A percentile compares a stretch with the other conserved stretches of the same genome.
Conservation (phyloP, 2,329 filamentous ascomycete species). For the Raffaelea albimanens region DNA sequence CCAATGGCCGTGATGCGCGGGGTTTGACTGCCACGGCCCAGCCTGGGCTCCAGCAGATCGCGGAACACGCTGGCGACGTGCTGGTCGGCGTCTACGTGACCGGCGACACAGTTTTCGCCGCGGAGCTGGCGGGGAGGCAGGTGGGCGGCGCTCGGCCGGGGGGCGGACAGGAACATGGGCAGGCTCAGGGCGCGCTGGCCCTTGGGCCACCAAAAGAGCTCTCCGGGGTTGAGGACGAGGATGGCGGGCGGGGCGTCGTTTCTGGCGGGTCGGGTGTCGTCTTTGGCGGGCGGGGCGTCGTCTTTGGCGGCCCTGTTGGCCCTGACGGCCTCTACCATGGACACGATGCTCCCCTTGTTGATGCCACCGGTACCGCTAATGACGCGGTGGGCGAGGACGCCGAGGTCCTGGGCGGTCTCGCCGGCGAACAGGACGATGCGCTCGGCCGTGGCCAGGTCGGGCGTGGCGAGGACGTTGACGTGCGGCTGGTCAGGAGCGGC, state of each 20-base stretch:
- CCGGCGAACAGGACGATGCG: constrained; percentile 69
- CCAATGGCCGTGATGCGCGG: constrained; percentile 67
- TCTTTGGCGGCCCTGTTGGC: neutral
- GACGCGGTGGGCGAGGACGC: constrained; percentile 62
- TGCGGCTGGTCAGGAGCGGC: constrained; percentile 40
- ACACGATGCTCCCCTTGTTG: constrained; percentile 59
- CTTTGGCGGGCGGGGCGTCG: neutral
- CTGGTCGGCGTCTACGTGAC: constrained; percentile 43
- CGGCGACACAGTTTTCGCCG: constrained; percentile 50
- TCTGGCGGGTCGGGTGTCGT: neutral
- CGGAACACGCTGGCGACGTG: constrained; percentile 64
- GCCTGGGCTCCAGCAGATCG: constrained; percentile 42
- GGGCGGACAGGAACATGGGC: constrained; percentile 45
- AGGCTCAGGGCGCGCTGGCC: constrained; percentile 50
- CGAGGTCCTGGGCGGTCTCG: constrained; percentile 62
- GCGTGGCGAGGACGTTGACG: constrained; percentile 56
- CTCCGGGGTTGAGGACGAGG: constrained; percentile 68
- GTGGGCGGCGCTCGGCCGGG: constrained; percentile 55
- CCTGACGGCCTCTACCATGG: constrained; percentile 43
- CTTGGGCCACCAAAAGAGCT: constrained; percentile 67
- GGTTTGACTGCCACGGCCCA: neutral
- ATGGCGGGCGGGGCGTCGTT: constrained; percentile 42
- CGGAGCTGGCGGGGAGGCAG: constrained; percentile 35
- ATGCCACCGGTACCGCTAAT: constrained; percentile 56
- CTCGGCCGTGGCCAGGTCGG: constrained; percentile 42